phyloP scores from a whole-genome alignment of 106 monocot species.

The Platanthera zijinensis region DNA sequence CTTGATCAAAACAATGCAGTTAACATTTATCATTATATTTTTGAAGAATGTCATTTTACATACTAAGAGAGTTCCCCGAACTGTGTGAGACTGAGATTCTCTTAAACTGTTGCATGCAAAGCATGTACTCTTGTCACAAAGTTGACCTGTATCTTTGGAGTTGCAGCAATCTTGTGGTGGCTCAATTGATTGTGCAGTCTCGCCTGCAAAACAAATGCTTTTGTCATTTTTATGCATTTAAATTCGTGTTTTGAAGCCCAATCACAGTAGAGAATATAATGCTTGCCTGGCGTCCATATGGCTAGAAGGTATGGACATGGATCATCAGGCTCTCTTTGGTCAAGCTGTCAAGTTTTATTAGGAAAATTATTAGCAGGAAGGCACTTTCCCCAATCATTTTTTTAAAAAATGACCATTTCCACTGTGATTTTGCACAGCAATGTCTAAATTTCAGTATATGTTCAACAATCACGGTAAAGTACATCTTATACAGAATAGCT shows the following conservation, averaged over 20 bases:
- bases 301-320: slow-evolving; percentile 60
- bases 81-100: slow-evolving; percentile 46
- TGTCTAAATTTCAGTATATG: background rate
- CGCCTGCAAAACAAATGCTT: slow-evolving; percentile 26
- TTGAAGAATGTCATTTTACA: background rate
- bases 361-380: background rate
- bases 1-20: background rate
- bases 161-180: slow-evolving; percentile 33
- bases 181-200: slow-evolving; percentile 59
- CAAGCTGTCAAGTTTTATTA: slow-evolving; percentile 32
- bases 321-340: slow-evolving; percentile 57
- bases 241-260: background rate
- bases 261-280: background rate
- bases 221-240: background rate
- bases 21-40: background rate
- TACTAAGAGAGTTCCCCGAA: slow-evolving; percentile 65
- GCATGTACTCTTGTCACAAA: slow-evolving; percentile 37
- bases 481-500: too few species aligned
- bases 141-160: slow-evolving; percentile 21
- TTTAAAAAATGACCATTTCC: background rate
- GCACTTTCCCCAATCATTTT: background rate
- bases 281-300: slow-evolving; percentile 69
- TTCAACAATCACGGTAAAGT: background rate
- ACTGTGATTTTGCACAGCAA: background rate
- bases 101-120: slow-evolving; percentile 54